Conservation (phyloP, 164 flowering plant species). For the Macadamia tetraphylla region DNA sequence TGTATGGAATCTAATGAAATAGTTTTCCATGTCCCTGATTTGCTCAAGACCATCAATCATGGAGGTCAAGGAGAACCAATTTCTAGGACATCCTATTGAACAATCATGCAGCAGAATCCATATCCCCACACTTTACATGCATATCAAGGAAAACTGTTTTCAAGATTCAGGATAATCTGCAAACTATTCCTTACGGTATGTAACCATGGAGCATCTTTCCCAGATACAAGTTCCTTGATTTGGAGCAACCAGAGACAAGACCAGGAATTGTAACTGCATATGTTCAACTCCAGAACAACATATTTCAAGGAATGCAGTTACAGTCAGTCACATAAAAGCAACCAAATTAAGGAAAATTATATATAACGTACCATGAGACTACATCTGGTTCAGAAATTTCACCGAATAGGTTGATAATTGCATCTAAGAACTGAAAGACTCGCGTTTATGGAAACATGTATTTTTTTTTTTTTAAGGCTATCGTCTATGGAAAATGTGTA, state of each 20-base stretch:
- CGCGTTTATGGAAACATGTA: constrained; percentile 9
- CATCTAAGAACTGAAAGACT: constrained; percentile 8
- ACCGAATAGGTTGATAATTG: constrained; percentile 2
- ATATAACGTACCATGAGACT: constrained; percentile 19
- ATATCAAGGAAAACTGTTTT: constrained; percentile 14
- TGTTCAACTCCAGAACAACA: constrained; percentile 13
- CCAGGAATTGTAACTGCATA: constrained; percentile 12
- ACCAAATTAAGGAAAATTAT: constrained; percentile 13
- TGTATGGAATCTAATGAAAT: constrained; percentile 18
- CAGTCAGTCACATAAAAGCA: constrained; percentile 9
- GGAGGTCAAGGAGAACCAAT: constrained; percentile 13
- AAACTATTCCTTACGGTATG: constrained; percentile 7
- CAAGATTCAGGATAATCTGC: constrained; percentile 9
- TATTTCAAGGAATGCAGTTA: constrained; percentile 10
- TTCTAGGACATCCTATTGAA: constrained; percentile 12
- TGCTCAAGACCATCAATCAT: constrained; percentile 13
- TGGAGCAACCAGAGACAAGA: constrained; percentile 10
- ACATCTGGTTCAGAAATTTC: constrained; percentile 18
- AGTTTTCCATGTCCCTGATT: constrained; percentile 7
- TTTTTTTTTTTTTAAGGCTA: constrained; percentile 5
- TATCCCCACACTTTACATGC: constrained; percentile 7
- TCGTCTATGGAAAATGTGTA: constrained; percentile 16
- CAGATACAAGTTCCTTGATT: constrained; percentile 4
- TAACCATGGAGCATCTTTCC: constrained; percentile 16
- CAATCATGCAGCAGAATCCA: constrained; percentile 11